phyloP scores from a whole-genome alignment of 352 stramenopile genomes.

The Phytopythium chamaehyphon region DNA sequence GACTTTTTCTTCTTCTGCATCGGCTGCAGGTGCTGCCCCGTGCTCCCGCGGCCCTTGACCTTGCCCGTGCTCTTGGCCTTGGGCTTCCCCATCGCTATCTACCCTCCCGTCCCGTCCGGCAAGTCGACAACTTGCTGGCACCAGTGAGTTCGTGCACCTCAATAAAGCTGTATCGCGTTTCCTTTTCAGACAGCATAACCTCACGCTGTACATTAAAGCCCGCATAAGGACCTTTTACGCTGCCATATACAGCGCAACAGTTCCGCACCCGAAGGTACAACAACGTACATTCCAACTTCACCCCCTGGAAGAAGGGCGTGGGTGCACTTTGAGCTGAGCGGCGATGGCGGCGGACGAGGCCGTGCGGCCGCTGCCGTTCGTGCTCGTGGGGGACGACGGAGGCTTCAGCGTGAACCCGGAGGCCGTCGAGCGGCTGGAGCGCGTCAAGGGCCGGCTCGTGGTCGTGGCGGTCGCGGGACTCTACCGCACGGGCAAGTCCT shows the following conservation, averaged over 20 bases:
- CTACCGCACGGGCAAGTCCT: constrained; percentile 90
- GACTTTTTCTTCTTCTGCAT: constrained; percentile 68
- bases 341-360: constrained; percentile 27
- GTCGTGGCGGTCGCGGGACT: constrained; percentile 83
- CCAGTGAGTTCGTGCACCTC: neutral
- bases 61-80: constrained; percentile 27
- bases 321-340: neutral
- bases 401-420: constrained; percentile 78
- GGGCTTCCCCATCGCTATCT: constrained; percentile 4
- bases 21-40: constrained; percentile 24
- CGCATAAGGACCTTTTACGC: no score
- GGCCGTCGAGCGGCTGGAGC: constrained; percentile 58
- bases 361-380: constrained; percentile 69
- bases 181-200: no score
- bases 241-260: no score
- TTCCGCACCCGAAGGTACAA: neutral
- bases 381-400: constrained; percentile 75
- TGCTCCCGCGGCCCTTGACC: constrained; percentile 15
- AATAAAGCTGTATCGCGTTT: no score
- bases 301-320: neutral
- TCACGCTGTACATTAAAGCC: no score
- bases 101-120: neutral
- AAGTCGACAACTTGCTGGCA: neutral
- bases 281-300: neutral
- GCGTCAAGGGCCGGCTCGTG: constrained; percentile 74